Evolutionary conservation across 371 early-diverging fungal genomes (phyloP).

Genomic region (Lichtheimia ornata): DNA sequence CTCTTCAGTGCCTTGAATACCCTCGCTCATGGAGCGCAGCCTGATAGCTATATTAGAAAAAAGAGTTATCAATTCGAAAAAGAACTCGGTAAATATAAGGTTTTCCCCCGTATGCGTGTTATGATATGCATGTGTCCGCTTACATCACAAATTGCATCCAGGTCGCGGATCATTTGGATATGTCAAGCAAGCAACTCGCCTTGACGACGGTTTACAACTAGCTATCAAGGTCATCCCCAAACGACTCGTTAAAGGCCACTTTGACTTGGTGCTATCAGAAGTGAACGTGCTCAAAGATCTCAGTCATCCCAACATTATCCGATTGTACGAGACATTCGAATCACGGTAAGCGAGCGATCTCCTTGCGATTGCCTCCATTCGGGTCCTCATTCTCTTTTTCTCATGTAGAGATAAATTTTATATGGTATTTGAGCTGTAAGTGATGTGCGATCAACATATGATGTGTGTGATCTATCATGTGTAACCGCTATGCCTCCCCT

Average conservation of each 20-base stretch:
- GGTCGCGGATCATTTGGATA: constrained; percentile 81
- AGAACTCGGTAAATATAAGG: constrained; percentile 51
- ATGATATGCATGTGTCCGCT: background rate
- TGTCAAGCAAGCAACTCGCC: constrained; percentile 64
- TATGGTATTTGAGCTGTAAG: constrained; percentile 83
- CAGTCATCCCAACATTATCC: constrained; percentile 81
- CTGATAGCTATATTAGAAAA: constrained; percentile 58
- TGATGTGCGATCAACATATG: background rate
- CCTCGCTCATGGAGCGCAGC: constrained; percentile 18
- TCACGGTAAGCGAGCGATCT: constrained; percentile 36
- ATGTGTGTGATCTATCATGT: background rate
- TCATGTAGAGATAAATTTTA: constrained; percentile 71
- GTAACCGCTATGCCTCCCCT: background rate
- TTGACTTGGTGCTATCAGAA: constrained; percentile 75
- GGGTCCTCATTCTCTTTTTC: background rate
- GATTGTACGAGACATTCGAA: constrained; percentile 79
- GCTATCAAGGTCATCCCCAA: constrained; percentile 83
- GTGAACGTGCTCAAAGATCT: constrained; percentile 66
- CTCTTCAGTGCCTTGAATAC: constrained; percentile 15
- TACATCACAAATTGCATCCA: constrained; percentile 14
- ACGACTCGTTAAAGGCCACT: constrained; percentile 59
- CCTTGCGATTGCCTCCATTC: too few relatives aligned
- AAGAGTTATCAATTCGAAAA: constrained; percentile 64
- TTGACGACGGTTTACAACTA: constrained; percentile 54
- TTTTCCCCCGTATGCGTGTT: background rate